Conservation (phyloP, 2,329 filamentous ascomycete genomes). For the Colletotrichum gigasporum region DNA sequence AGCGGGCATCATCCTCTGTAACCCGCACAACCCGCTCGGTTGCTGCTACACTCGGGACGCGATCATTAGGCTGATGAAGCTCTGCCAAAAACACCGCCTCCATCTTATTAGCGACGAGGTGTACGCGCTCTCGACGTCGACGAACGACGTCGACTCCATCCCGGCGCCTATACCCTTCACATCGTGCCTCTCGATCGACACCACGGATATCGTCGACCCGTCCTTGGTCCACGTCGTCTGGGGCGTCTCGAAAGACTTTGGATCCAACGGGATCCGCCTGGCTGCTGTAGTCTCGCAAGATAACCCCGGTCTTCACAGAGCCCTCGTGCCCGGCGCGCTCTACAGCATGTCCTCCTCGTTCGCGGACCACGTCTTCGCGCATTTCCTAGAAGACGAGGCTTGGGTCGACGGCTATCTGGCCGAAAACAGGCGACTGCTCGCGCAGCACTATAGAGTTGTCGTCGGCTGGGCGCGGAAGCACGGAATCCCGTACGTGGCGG, state of each 20-base stretch:
- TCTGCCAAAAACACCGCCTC: slow-evolving; percentile 41
- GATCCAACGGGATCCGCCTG: slow-evolving; percentile 52
- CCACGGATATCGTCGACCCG: slow-evolving; percentile 47
- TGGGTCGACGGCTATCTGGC: slow-evolving; percentile 52
- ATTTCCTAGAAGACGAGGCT: slow-evolving; percentile 1
- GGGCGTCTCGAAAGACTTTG: slow-evolving; percentile 48
- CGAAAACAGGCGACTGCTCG: slow-evolving; percentile 51
- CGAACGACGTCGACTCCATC: slow-evolving; percentile 47
- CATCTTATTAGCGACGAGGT: slow-evolving; percentile 59
- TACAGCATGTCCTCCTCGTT: slow-evolving; percentile 12
- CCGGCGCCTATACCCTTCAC: slow-evolving; percentile 49
- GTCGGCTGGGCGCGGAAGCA: slow-evolving; percentile 46
- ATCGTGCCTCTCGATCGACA: slow-evolving; percentile 46
- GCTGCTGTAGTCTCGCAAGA: slow-evolving; percentile 39
- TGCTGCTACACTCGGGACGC: too few relatives aligned
- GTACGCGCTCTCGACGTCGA: slow-evolving; percentile 54
- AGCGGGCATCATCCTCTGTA: not conserved
- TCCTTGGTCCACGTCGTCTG: slow-evolving; percentile 50
- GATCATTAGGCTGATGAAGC: not conserved
- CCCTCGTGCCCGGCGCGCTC: not conserved
- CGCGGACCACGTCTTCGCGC: slow-evolving; percentile 8
- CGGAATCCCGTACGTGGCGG: slow-evolving; percentile 53
- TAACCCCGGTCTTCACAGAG: slow-evolving; percentile 35
- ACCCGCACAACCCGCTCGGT: too few relatives aligned
- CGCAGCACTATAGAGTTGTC: slow-evolving; percentile 47